Evolutionary conservation across 2,329 filamentous ascomycete species (phyloP).

Genomic region (Fusarium metavorans): DNA sequence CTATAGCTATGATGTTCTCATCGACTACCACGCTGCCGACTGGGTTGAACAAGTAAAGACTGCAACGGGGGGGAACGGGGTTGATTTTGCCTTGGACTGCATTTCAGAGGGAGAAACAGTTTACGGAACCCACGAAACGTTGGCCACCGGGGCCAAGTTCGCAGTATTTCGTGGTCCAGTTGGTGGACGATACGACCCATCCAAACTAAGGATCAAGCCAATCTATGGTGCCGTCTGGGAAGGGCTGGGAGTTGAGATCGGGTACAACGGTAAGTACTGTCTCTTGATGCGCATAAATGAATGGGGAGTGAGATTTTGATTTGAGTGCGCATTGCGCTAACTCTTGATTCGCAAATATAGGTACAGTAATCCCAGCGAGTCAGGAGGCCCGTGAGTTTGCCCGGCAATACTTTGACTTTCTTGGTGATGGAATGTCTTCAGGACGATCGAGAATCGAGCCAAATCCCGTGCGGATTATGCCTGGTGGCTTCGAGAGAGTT

Average conservation of each 20-base stretch:
- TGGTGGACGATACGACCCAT: slow-evolving; percentile 41
- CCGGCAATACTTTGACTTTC: slow-evolving; percentile 51
- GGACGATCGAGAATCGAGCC: slow-evolving; percentile 35
- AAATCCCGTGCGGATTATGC: slow-evolving; percentile 49
- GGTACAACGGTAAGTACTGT: slow-evolving; percentile 48
- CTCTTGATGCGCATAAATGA: slow-evolving; percentile 3
- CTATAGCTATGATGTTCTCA: slow-evolving; percentile 53
- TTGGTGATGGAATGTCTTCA: slow-evolving; percentile 29
- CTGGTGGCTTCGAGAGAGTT: slow-evolving; percentile 45
- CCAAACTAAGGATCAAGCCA: slow-evolving; percentile 45
- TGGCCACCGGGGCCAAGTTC: slow-evolving; percentile 43
- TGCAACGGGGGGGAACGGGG: slow-evolving; percentile 40
- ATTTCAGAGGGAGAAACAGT: slow-evolving; percentile 56
- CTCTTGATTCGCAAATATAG: neutral
- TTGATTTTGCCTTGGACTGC: slow-evolving; percentile 54
- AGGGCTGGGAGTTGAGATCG: slow-evolving; percentile 53
- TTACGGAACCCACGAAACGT: slow-evolving; percentile 40
- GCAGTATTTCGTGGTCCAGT: slow-evolving; percentile 41
- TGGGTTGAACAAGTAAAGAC: slow-evolving; percentile 50
- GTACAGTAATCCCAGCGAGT: slow-evolving; percentile 20
- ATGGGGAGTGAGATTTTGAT: neutral
- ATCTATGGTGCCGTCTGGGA: slow-evolving; percentile 58
- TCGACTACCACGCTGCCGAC: slow-evolving; percentile 51
- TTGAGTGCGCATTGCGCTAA: slow-evolving; percentile 1
- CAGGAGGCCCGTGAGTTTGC: slow-evolving; percentile 47